Evolutionary conservation across 208 protist genomes (phyloP), one percentile per base, ranked within the genome.

Genomic region (Trypanosoma conorhini): DNA sequence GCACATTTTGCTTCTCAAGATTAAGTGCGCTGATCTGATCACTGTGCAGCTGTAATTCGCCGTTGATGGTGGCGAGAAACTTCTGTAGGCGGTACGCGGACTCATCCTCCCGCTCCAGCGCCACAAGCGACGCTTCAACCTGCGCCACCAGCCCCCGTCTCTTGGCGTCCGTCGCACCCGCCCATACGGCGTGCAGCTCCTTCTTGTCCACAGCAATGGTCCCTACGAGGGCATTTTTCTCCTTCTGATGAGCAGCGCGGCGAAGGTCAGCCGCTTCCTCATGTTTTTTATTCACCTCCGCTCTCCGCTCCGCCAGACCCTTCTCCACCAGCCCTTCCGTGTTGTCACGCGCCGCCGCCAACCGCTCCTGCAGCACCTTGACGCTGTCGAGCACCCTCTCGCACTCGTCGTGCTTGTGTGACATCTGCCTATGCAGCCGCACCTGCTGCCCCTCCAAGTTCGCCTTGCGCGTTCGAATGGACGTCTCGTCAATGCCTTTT

Each of bases 71-170:
- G 0, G 69, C 35, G 15, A 74, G 35, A 51, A 74, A 74, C 51
- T 74, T 66, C 38, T 66, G 60, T 15, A 66, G 69, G 31, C 69
- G 69, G 62, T 62, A 74, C 26, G 58, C 42, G 4, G 8, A 31
- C 54, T 66, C 69, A 15, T 54, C 31, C 24, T 67, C 61, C 31
- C 31, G 65, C 48, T 74, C 69, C n/a, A 74, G 22, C 24, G 66
- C 69, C 22, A 17, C 46, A 52, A 67, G 30, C 8, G 33, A n/a
- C 4, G 38, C 22, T 56, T 38, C 44, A 38, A 64, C n/a, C 15
- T 28, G 21, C n/a, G 55, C 24, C 5, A 64, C 44, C 5, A 42
- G 5, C 3, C 2, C 28, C 30, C 22, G 54, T 54, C 9, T 30
- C n/a, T 55, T 57, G 0, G 33, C 44, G 28, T 54, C 42, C 42